phyloP scores from a whole-genome alignment of 2,329 filamentous ascomycete genomes.

The Atkinsonella texensis region DNA sequence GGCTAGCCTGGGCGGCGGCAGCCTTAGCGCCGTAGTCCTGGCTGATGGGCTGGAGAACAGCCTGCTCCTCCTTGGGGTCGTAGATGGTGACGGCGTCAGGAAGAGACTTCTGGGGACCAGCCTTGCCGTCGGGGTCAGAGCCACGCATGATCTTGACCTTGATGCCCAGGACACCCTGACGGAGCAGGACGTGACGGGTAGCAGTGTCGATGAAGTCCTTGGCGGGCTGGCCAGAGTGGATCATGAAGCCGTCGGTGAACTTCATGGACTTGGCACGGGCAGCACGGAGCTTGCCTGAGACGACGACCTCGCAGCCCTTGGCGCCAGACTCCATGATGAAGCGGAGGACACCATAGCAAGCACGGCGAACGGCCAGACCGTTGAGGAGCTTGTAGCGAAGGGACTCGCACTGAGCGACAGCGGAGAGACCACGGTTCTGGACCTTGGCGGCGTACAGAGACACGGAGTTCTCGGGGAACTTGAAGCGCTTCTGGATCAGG shows the following conservation, averaged over 20 bases:
- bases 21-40: slow-evolving; percentile 98
- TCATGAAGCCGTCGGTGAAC: slow-evolving; percentile 99
- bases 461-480: slow-evolving; percentile 99
- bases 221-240: slow-evolving; percentile 99
- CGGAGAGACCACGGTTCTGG: slow-evolving; percentile 99
- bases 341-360: slow-evolving; percentile 98
- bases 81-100: slow-evolving; percentile 99
- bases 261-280: slow-evolving; percentile 99
- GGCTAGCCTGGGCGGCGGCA: slow-evolving; percentile 54
- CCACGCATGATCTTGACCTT: slow-evolving; percentile 99
- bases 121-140: slow-evolving; percentile 98
- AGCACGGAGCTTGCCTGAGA: slow-evolving; percentile 97
- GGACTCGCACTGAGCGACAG: slow-evolving; percentile 99
- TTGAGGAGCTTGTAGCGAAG: slow-evolving; percentile 99
- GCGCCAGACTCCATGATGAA: slow-evolving; percentile 99
- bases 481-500: slow-evolving; percentile 99
- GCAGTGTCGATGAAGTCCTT: slow-evolving; percentile 99
- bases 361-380: slow-evolving; percentile 94
- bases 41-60: slow-evolving; percentile 86
- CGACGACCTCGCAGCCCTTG: slow-evolving; percentile 99
- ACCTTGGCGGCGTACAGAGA: slow-evolving; percentile 99
- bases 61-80: slow-evolving; percentile 99
- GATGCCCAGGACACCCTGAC: slow-evolving; percentile 99
- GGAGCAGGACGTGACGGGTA: slow-evolving; percentile 97
- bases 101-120: slow-evolving; percentile 91